Evolutionary conservation across 148 eudicot genomes (phyloP).

Genomic region (Chenopodium formosanum): DNA sequence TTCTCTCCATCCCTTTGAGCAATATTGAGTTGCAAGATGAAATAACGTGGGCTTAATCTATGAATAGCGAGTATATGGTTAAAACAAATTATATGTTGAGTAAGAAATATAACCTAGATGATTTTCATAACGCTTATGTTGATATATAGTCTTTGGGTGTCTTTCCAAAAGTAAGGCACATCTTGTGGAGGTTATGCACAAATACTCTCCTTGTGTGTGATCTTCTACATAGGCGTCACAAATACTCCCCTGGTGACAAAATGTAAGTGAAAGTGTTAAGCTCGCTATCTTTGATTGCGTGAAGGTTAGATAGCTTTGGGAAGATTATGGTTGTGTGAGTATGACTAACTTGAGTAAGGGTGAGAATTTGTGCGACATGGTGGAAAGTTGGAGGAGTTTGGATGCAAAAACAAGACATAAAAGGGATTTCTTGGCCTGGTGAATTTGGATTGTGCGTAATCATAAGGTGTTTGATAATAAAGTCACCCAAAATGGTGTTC

Average conservation of each 20-base stretch:
- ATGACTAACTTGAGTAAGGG: background rate
- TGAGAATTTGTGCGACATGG: background rate
- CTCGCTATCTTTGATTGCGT: background rate
- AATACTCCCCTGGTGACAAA: background rate
- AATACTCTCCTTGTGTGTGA: background rate
- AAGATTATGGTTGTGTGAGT: background rate
- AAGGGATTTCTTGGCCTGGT: background rate
- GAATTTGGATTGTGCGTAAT: background rate
- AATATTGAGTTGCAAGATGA: background rate
- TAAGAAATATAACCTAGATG: background rate
- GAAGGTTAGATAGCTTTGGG: background rate
- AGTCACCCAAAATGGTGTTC: background rate
- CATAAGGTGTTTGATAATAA: too few relatives aligned
- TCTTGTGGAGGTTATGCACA: background rate
- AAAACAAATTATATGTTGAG: background rate
- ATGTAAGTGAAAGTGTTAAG: background rate
- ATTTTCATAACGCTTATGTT: background rate
- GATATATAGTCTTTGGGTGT: background rate
- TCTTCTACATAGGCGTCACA: background rate
- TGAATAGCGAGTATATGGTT: too few relatives aligned
- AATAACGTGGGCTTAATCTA: background rate
- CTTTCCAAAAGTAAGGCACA: background rate
- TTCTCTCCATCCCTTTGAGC: background rate
- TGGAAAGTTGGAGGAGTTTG: background rate
- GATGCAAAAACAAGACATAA: background rate